A percentile compares a stretch with the other conserved stretches of the same genome.
Conservation (phyloP, 768 basidiomycete species). For the Amanita thiersii region DNA sequence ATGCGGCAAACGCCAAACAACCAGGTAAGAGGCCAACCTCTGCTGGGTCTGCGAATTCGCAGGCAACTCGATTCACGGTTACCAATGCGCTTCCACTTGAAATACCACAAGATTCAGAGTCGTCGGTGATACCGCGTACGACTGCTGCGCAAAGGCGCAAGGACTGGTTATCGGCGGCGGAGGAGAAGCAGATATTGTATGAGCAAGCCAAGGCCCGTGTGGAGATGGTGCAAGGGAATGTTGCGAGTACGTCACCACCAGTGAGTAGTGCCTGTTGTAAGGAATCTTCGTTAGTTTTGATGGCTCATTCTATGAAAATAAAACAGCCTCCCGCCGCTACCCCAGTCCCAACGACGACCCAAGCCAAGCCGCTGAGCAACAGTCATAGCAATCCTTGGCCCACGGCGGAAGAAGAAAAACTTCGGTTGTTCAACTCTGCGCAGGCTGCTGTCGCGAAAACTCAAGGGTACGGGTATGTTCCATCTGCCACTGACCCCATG, state of each 20-base stretch:
- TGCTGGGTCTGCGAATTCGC: constrained; percentile 16
- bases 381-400: constrained; percentile 38
- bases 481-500: constrained; percentile 14
- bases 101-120: constrained; percentile 17
- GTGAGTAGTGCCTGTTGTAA: constrained; percentile 20
- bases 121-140: constrained; percentile 9
- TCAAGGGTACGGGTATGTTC: constrained; percentile 30
- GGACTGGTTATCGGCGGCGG: constrained; percentile 46
- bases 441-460: constrained; percentile 55
- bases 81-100: constrained; percentile 28
- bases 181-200: constrained; percentile 63
- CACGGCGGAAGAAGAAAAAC: constrained; percentile 72
- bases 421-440: constrained; percentile 59
- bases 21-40: constrained; percentile 18
- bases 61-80: constrained; percentile 29
- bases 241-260: constrained; percentile 21
- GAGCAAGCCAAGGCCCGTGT: constrained; percentile 56
- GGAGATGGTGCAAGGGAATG: constrained; percentile 41
- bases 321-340: constrained; percentile 14
- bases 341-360: constrained; percentile 10
- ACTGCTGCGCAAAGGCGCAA: constrained; percentile 5
- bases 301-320: constrained; percentile 14
- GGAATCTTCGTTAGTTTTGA: constrained; percentile 1
- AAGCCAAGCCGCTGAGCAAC: constrained; percentile 12
- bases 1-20: constrained; percentile 8